Evolutionary conservation across 1,284 basidiomycete genomes (phyloP), one percentile per base, ranked within the genome.

Genomic region (Phlebopus sp.): DNA sequence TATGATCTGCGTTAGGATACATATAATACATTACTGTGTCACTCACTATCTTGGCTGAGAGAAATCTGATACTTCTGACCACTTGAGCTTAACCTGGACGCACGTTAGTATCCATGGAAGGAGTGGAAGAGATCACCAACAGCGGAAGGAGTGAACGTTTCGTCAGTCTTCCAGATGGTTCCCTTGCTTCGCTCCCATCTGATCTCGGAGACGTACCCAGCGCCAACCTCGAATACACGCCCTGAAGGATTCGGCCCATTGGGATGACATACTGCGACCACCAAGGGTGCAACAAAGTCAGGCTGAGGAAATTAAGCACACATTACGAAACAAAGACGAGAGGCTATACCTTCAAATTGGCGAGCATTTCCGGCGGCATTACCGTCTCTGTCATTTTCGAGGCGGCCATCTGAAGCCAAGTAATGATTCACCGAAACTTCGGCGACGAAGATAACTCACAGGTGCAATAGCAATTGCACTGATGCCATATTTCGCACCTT

Each of bases 361-460:
- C 88, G 53, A 99, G 84, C 81, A 98, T 88, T 55, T 99, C 96
- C n/a, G 91, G 90, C 13, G 96, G 93, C 90, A 98, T 93, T 63
- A 97, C 76, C 0, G 93, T 96, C 59, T 86, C 92, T 3, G 92
- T 95, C 91, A 97, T 96, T 25, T 84, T 82, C 5, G 92, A 95
- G 0, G 94, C 94, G 23, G 94, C 94, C 57, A 93, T 86, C 85
- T 94, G 55, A 1, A 47, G 43, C 21, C 30, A 44, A 23, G 46
- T 31, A 13, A 38, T 37, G 21, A 14, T n/a, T 17, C 30, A 27
- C 21, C 37, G 19, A 15, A 31, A 3, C 8, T 21, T 52, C 42
- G 47, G 17, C 17, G 25, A 10, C 18, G 18, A 8, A 21, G 4
- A 1, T 27, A 10, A 69, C 84, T 14, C 68, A 96, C 90, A 5